phyloP scores from a whole-genome alignment of 2,329 filamentous ascomycete genomes.

The Clonostachys byssicola region DNA sequence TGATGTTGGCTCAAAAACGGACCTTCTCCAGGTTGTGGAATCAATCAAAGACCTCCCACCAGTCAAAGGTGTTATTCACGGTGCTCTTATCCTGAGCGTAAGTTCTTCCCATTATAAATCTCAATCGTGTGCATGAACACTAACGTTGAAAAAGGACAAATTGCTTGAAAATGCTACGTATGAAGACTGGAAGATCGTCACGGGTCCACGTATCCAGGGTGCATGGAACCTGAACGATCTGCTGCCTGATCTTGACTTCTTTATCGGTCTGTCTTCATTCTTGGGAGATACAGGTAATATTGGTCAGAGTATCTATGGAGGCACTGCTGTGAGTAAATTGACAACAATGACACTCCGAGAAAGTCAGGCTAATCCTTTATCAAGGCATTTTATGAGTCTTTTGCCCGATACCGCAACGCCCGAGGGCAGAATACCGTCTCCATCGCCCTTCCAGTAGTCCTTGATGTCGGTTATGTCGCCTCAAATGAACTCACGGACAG shows the following conservation, averaged over 20 bases:
- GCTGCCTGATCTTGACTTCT: slow-evolving; percentile 24
- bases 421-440: slow-evolving; percentile 37
- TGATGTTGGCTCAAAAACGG: slow-evolving; percentile 28
- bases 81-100: slow-evolving; percentile 6
- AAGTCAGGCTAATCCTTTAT: background rate
- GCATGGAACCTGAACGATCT: slow-evolving; percentile 32
- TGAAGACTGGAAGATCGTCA: slow-evolving; percentile 21
- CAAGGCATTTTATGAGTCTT: slow-evolving; percentile 25
- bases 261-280: slow-evolving; percentile 36
- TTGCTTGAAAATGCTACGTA: slow-evolving; percentile 26
- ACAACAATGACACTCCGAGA: too few species aligned
- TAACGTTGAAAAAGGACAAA: slow-evolving; percentile 11
- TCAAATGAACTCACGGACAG: slow-evolving; percentile 35
- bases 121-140: background rate
- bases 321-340: slow-evolving; percentile 9
- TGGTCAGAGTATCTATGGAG: slow-evolving; percentile 29
- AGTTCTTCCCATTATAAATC: background rate
- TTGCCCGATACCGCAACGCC: slow-evolving; percentile 27
- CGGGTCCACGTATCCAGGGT: slow-evolving; percentile 28
- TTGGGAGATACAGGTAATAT: slow-evolving; percentile 20
- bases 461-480: slow-evolving; percentile 44
- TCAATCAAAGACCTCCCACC: slow-evolving; percentile 1
- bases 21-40: background rate
- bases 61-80: slow-evolving; percentile 14
- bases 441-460: slow-evolving; percentile 48